A percentile compares a stretch with the other conserved stretches of the same genome.
Evolutionary conservation across 2,329 filamentous ascomycete genomes (phyloP).

Genomic region (Ambrosiella beaveri): DNA sequence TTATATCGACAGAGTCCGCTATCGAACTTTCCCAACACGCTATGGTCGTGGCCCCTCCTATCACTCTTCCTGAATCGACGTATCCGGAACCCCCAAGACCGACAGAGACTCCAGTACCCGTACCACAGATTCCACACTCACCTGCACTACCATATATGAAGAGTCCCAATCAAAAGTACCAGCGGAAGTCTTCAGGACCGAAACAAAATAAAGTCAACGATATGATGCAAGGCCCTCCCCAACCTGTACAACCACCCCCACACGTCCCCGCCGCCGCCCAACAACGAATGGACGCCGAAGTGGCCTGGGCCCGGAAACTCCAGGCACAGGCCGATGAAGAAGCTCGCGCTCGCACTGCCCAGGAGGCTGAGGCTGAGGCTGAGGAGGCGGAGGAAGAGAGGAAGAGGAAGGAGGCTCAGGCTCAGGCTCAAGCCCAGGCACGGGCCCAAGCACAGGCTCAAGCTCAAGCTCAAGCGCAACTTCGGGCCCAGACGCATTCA

Average conservation of each 20-base stretch:
- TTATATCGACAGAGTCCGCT: background rate
- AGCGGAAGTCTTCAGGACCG: background rate
- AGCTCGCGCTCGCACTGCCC: slow-evolving; percentile 9
- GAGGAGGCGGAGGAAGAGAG: slow-evolving; percentile 7
- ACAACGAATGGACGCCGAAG: background rate
- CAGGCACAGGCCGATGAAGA: background rate
- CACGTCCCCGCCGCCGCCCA: background rate
- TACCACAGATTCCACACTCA: background rate
- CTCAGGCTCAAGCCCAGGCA: background rate
- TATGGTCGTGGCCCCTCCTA: background rate
- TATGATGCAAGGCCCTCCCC: background rate
- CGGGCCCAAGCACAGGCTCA: background rate
- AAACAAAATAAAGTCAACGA: background rate
- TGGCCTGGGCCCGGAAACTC: background rate
- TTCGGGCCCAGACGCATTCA: background rate
- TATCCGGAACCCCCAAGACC: background rate
- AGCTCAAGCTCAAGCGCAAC: background rate
- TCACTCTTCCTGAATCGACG: background rate
- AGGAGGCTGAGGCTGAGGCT: slow-evolving; percentile 12
- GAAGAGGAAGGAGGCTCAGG: background rate
- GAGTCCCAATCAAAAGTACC: background rate
- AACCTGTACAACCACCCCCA: background rate
- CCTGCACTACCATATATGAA: background rate
- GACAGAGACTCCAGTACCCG: background rate
- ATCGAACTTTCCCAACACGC: slow-evolving; percentile 4